Conservation (phyloP, 805 yeast genomes). For the Metschnikowia shivogae region DNA sequence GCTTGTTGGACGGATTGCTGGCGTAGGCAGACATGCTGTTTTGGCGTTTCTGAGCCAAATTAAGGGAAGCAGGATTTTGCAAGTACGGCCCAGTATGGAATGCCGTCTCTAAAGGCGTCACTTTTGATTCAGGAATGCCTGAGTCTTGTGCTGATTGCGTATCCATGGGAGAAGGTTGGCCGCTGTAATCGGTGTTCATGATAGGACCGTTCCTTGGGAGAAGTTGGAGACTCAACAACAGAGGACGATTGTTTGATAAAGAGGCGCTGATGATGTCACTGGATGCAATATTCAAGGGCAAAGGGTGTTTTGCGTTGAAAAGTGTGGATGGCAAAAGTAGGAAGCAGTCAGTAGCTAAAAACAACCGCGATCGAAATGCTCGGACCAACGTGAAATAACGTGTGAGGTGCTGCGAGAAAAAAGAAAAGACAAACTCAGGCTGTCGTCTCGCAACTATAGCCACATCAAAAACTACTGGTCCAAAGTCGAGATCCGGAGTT, state of each 20-base stretch:
- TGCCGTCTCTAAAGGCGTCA: background rate
- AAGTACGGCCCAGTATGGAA: slow-evolving; percentile 6
- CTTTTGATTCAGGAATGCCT: background rate
- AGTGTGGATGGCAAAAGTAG: background rate
- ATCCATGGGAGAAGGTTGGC: slow-evolving; percentile 6
- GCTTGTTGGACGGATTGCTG: slow-evolving; percentile 31
- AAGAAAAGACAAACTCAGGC: slow-evolving; percentile 2
- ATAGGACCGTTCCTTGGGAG: slow-evolving; percentile 3
- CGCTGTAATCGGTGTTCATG: slow-evolving; percentile 14
- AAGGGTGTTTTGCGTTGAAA: background rate
- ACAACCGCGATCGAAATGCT: slow-evolving; percentile 4
- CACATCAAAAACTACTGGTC: too few relatives aligned
- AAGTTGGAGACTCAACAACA: slow-evolving; percentile 6
- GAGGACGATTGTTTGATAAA: background rate
- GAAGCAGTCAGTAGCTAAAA: background rate
- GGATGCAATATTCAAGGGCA: background rate
- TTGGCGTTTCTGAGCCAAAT: slow-evolving; percentile 37
- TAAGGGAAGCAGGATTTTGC: slow-evolving; percentile 5
- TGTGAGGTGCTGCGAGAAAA: slow-evolving; percentile 4
- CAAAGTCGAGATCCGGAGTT: too few relatives aligned
- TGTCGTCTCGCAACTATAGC: too few relatives aligned
- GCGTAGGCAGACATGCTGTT: slow-evolving; percentile 34
- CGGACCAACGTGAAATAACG: slow-evolving; percentile 3
- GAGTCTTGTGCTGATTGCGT: slow-evolving; percentile 6
- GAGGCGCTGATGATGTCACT: background rate